Evolutionary conservation across 1,139 yeast species (phyloP).

Genomic region (Geotrichum reessii): DNA sequence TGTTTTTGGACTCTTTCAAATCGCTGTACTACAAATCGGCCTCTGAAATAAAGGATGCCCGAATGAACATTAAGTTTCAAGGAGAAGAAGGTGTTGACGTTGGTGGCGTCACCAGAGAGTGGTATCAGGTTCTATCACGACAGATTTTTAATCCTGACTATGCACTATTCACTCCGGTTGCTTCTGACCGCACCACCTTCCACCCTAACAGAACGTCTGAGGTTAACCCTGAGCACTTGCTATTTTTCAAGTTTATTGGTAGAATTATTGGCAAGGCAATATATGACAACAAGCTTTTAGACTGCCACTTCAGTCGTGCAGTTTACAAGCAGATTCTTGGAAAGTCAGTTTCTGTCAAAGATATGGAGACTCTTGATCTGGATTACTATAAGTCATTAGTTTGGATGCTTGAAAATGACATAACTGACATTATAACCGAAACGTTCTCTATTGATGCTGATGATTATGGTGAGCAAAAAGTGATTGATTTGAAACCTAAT

Average conservation of each 20-base stretch:
- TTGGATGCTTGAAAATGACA: constrained; percentile 96
- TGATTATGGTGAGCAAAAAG: constrained; percentile 86
- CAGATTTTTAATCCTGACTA: constrained; percentile 97
- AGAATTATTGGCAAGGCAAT: constrained; percentile 92
- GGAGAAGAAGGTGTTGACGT: constrained; percentile 98
- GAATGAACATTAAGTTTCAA: constrained; percentile 72
- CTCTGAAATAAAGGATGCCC: constrained; percentile 68
- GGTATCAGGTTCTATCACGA: constrained; percentile 91
- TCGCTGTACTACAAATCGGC: constrained; percentile 74
- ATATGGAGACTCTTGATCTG: constrained; percentile 89
- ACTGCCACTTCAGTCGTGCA: constrained; percentile 93
- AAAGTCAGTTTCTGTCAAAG: constrained; percentile 76
- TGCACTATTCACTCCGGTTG: constrained; percentile 87
- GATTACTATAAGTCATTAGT: constrained; percentile 86
- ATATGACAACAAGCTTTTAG: constrained; percentile 77
- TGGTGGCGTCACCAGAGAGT: constrained; percentile 95
- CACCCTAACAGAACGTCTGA: constrained; percentile 93
- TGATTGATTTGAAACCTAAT: constrained; percentile 69
- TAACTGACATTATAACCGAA: constrained; percentile 94
- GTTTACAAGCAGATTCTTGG: constrained; percentile 86
- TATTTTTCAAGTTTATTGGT: constrained; percentile 92
- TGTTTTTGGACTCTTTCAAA: constrained; percentile 85
- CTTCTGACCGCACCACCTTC: constrained; percentile 88
- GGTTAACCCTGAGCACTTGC: constrained; percentile 87
- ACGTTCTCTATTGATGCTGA: constrained; percentile 91